phyloP scores from a whole-genome alignment of 768 basidiomycete species.

The Auricularia sp. region DNA sequence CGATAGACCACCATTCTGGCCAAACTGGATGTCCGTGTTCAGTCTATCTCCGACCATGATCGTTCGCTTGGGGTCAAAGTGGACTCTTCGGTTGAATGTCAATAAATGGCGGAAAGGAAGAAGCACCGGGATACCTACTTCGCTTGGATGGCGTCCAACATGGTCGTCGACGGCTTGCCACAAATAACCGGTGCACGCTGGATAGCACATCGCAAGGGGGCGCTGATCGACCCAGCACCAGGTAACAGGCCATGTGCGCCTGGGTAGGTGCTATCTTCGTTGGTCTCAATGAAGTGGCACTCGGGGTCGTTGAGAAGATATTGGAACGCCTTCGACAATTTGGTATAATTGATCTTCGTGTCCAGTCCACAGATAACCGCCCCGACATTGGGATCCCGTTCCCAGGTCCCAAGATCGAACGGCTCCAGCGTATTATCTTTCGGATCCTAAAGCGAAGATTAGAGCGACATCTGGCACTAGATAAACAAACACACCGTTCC shows the following conservation, averaged over 20 bases:
- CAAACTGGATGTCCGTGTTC: conserved; percentile 93
- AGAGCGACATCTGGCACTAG: too few relatives aligned
- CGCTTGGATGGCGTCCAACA: conserved; percentile 87
- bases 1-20: conserved; percentile 73
- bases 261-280: conserved; percentile 89
- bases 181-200: conserved; percentile 64
- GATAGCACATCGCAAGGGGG: conserved; percentile 66
- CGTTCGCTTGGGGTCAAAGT: conserved; percentile 76
- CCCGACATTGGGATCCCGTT: conserved; percentile 66
- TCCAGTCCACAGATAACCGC: conserved; percentile 95
- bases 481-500: conserved; percentile 50
- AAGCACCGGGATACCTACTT: conserved; percentile 39
- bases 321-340: conserved; percentile 84
- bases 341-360: conserved; percentile 78
- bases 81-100: too few relatives aligned
- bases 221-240: conserved; percentile 76
- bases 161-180: conserved; percentile 84
- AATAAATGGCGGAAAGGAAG: too few relatives aligned
- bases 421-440: conserved; percentile 65
- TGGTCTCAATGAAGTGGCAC: conserved; percentile 82
- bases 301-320: conserved; percentile 73
- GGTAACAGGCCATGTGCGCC: conserved; percentile 61
- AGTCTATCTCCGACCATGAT: conserved; percentile 96
- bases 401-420: conserved; percentile 58
- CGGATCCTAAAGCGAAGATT: conserved; percentile 20